These are phyloP conservation scores for Cucumis hystrix DNA, from an alignment of 306 rosid genomes.

Conservation along the genomic window DNA sequence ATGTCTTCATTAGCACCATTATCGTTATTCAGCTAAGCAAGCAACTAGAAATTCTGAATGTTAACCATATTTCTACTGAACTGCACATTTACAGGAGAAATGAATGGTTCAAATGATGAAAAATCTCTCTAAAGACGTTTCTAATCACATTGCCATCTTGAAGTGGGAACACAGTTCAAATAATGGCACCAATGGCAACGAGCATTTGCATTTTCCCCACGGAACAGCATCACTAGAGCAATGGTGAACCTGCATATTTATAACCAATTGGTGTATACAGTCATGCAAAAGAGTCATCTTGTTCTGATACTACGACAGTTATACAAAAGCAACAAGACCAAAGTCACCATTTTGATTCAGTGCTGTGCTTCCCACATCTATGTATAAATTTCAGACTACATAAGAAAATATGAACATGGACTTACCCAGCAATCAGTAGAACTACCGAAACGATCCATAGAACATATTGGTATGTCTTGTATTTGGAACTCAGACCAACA, in stretches of 20 bases:
- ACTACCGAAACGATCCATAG: conserved; percentile 39
- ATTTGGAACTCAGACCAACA: conserved; percentile 42
- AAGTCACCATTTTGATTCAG: background rate
- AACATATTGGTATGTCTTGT: conserved; percentile 58
- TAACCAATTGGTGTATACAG: background rate
- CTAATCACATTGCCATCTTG: conserved; percentile 6
- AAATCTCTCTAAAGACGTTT: background rate
- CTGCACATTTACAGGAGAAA: background rate
- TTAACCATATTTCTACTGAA: background rate
- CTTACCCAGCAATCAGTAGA: conserved; percentile 58
- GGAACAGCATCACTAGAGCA: background rate
- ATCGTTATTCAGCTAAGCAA: background rate
- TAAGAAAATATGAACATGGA: background rate
- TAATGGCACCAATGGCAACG: conserved; percentile 7
- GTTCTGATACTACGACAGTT: background rate
- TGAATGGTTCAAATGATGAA: background rate
- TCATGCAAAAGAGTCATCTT: background rate
- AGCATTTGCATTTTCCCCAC: background rate
- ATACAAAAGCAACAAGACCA: background rate
- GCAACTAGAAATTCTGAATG: background rate
- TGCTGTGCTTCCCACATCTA: background rate
- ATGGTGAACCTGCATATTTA: conserved; percentile 3
- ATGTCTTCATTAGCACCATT: background rate
- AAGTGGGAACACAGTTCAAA: conserved; percentile 7
- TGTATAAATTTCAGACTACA: background rate